phyloP scores from a whole-genome alignment of 306 rosid species.

The Lathyrus aphaca region DNA sequence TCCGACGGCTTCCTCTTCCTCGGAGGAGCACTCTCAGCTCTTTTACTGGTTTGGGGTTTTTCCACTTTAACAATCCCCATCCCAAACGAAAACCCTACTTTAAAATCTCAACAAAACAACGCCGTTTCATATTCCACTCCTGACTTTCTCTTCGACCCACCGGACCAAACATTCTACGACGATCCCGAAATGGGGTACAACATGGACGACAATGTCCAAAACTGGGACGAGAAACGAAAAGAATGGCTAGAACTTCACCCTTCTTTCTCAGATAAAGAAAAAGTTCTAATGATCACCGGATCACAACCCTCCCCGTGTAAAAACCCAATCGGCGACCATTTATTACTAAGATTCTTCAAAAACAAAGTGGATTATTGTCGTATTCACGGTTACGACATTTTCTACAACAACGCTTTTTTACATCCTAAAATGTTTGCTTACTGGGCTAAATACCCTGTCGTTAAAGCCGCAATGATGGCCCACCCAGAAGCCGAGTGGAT shows the following conservation, averaged over 20 bases:
- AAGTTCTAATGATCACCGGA: conserved; percentile 63
- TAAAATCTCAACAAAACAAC: conserved; percentile 24
- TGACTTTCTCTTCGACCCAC: conserved; percentile 47
- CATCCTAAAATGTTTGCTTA: conserved; percentile 66
- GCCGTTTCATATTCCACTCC: neutral
- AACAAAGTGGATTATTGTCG: conserved; percentile 88
- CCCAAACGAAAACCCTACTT: conserved; percentile 29
- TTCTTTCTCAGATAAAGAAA: conserved; percentile 34
- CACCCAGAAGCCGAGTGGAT: conserved; percentile 97
- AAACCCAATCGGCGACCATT: conserved; percentile 79
- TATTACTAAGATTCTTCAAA: conserved; percentile 65
- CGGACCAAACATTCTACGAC: conserved; percentile 64
- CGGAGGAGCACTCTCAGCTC: conserved; percentile 61
- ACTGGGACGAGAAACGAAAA: conserved; percentile 76
- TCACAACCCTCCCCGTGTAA: conserved; percentile 75
- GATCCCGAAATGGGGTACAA: conserved; percentile 64
- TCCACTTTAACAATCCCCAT: conserved; percentile 46
- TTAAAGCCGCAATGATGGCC: conserved; percentile 81
- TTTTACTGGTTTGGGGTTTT: conserved; percentile 63
- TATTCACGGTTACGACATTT: conserved; percentile 68
- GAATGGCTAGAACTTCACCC: conserved; percentile 70
- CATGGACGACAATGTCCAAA: conserved; percentile 49
- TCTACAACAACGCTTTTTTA: conserved; percentile 70
- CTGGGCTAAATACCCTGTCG: conserved; percentile 86
- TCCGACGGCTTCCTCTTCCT: conserved; percentile 61